These are phyloP conservation scores for Neofusicoccum cordaticola DNA, from an alignment of 2,329 filamentous ascomycete species.

Conservation along the genomic window DNA sequence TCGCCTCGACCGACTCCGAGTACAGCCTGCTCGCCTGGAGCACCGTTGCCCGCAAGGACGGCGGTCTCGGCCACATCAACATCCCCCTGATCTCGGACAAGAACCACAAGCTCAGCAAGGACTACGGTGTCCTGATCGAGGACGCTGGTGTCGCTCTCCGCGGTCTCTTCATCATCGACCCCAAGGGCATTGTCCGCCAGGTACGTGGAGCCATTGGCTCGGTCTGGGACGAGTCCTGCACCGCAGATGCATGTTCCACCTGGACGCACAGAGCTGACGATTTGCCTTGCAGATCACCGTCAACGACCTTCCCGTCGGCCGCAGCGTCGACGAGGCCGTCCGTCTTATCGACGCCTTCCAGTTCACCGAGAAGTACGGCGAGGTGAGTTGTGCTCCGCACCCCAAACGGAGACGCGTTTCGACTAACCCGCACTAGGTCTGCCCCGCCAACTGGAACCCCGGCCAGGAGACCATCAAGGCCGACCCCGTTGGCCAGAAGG, in stretches of 20 bases:
- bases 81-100: slow-evolving; percentile 63
- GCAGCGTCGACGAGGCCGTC: slow-evolving; percentile 62
- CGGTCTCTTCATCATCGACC: slow-evolving; percentile 65
- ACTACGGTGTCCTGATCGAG: slow-evolving; percentile 64
- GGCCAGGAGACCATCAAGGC: slow-evolving; percentile 41
- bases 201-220: slow-evolving; percentile 24
- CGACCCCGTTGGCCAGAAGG: slow-evolving; percentile 39
- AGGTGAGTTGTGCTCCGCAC: slow-evolving; percentile 23
- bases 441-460: slow-evolving; percentile 44
- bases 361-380: slow-evolving; percentile 43
- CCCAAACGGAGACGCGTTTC: not conserved
- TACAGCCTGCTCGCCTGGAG: slow-evolving; percentile 59
- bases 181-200: slow-evolving; percentile 57
- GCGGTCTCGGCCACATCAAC: slow-evolving; percentile 60
- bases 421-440: slow-evolving; percentile 27
- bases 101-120: slow-evolving; percentile 58
- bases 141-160: slow-evolving; percentile 62
- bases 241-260: slow-evolving; percentile 8
- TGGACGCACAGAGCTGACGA: slow-evolving; percentile 17
- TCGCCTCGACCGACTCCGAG: slow-evolving; percentile 61
- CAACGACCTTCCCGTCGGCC: slow-evolving; percentile 64
- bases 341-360: slow-evolving; percentile 54
- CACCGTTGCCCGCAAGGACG: slow-evolving; percentile 56
- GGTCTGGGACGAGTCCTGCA: not conserved
- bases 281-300: slow-evolving; percentile 53